Conservation (phyloP, 2,329 filamentous ascomycete species). For the Ceratocystiopsis sp. region DNA sequence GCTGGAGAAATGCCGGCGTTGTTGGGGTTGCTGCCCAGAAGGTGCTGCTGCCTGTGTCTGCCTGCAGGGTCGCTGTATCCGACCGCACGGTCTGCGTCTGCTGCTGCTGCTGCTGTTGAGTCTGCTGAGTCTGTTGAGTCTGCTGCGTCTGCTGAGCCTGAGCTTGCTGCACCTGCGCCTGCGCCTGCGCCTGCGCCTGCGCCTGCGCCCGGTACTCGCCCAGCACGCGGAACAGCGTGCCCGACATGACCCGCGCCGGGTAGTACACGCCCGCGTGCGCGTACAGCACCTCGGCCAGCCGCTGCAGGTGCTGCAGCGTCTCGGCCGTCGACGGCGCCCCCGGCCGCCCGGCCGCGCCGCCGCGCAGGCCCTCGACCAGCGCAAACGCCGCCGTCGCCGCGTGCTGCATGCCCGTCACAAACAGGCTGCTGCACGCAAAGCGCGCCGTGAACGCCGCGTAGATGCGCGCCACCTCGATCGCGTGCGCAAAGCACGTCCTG, state of each 20-base stretch:
- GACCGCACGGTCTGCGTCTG: neutral
- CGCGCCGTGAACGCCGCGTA: conserved; percentile 37
- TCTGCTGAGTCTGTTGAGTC: neutral
- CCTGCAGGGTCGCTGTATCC: neutral
- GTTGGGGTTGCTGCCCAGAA: neutral
- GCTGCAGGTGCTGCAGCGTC: conserved; percentile 24
- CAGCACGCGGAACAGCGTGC: conserved; percentile 34
- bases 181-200: neutral
- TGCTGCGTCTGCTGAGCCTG: too few relatives aligned
- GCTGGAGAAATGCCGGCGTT: neutral
- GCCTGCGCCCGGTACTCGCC: conserved; percentile 24
- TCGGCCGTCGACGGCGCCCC: too few relatives aligned
- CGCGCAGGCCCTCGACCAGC: conserved; percentile 28
- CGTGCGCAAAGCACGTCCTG: conserved; percentile 36
- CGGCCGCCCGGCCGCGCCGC: conserved; percentile 18
- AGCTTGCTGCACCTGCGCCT: neutral
- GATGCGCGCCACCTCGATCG: conserved; percentile 32
- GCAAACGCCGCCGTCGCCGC: conserved; percentile 36
- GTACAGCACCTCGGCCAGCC: conserved; percentile 34
- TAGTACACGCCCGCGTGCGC: conserved; percentile 37
- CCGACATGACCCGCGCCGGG: conserved; percentile 35
- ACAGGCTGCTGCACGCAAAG: conserved; percentile 32
- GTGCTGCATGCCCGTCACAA: conserved; percentile 33
- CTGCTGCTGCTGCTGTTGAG: neutral
- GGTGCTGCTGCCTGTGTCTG: too few relatives aligned